A percentile compares a stretch with the other conserved stretches of the same genome.
Conservation (phyloP, 192 early-diverging fungal genomes). For the Spinellus fusiger region DNA sequence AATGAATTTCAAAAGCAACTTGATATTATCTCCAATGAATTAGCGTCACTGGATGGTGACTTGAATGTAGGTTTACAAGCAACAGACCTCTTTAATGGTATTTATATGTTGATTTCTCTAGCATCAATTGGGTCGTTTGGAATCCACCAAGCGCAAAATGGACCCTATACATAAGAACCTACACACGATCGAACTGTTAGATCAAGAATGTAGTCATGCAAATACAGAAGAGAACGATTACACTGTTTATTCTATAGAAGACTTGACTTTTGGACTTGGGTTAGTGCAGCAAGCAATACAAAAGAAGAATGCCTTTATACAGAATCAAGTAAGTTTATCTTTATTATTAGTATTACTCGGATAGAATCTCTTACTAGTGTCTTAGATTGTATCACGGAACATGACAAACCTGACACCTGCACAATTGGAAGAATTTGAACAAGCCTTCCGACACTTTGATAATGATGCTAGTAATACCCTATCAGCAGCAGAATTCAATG, state of each 20-base stretch:
- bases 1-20: constrained; percentile 73
- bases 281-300: constrained; percentile 72
- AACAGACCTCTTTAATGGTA: not conserved
- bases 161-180: constrained; percentile 49
- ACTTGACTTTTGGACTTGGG: constrained; percentile 80
- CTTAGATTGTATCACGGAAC: constrained; percentile 76
- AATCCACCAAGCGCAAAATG: constrained; percentile 48
- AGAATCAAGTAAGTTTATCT: constrained; percentile 69
- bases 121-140: constrained; percentile 52
- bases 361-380: not conserved
- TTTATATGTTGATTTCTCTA: constrained; percentile 6
- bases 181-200: constrained; percentile 51
- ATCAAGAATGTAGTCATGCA: constrained; percentile 70
- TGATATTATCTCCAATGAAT: constrained; percentile 58
- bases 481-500: constrained; percentile 73
- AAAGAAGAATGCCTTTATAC: constrained; percentile 84
- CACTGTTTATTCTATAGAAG: constrained; percentile 87
- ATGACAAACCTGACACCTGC: constrained; percentile 91
- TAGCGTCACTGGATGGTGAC: constrained; percentile 73
- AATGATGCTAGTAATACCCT: constrained; percentile 79
- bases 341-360: not conserved
- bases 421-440: constrained; percentile 89
- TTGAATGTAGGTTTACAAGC: constrained; percentile 49
- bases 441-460: constrained; percentile 90
- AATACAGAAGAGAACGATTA: constrained; percentile 93